Conservation (phyloP, 768 basidiomycete genomes). For the Dendrothele bispora region DNA sequence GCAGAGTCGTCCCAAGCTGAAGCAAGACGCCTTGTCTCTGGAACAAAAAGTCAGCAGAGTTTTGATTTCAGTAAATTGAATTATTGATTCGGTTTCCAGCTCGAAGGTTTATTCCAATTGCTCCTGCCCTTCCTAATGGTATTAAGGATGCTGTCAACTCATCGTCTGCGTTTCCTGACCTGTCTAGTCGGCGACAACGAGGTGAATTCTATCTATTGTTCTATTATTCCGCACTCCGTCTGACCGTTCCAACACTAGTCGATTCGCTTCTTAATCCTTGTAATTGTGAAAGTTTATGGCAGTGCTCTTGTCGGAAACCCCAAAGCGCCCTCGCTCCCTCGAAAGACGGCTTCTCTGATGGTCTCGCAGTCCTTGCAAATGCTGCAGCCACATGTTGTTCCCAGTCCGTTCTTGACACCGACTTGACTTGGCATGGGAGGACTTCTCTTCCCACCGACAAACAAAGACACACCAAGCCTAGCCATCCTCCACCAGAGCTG, state of each 20-base stretch:
- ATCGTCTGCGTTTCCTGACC: slow-evolving; percentile 21
- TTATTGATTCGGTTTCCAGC: slow-evolving; percentile 34
- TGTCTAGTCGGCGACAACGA: slow-evolving; percentile 48
- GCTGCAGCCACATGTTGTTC: slow-evolving; percentile 35
- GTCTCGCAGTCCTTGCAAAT: slow-evolving; percentile 34
- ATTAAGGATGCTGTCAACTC: slow-evolving; percentile 52
- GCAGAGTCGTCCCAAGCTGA: slow-evolving; percentile 26
- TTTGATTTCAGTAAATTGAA: background rate
- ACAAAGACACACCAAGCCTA: slow-evolving; percentile 10
- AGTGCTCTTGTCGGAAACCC: slow-evolving; percentile 48
- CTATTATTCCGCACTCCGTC: slow-evolving; percentile 3
- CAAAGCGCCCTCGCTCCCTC: no score
- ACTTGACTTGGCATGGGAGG: no score
- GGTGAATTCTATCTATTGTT: no score
- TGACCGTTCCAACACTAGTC: slow-evolving; percentile 35
- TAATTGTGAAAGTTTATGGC: slow-evolving; percentile 53
- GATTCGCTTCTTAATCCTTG: slow-evolving; percentile 66
- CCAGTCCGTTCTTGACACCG: no score
- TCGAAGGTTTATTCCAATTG: slow-evolving; percentile 67
- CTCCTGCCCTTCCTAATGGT: slow-evolving; percentile 74
- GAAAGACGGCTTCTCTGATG: slow-evolving; percentile 8
- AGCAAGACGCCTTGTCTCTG: slow-evolving; percentile 30
- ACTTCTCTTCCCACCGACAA: no score
- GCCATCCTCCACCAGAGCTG: slow-evolving; percentile 37
- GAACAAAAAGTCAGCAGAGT: slow-evolving; percentile 38